Base-by-base conservation (phyloP, 2,329 filamentous ascomycete genomes). In the Colletotrichum incanum region DNA sequence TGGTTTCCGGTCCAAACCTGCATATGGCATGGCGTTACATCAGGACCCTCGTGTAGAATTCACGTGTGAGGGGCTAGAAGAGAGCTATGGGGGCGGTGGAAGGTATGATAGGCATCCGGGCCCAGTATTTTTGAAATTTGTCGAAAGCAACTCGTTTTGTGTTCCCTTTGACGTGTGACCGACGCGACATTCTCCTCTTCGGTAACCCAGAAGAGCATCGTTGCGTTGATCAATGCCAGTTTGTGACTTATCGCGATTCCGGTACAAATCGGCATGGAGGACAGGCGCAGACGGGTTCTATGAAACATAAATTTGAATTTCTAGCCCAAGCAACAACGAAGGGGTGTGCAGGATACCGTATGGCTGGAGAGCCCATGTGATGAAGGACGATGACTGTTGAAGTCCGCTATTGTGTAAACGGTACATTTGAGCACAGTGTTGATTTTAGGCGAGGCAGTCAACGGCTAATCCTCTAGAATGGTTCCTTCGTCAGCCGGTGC, bases 1-100 rank as follows among this genome's bases (percentile, higher is more conserved):
- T 62, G 60, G 67, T 73, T 61, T 63, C 60, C 61, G 67, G 64
- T 69, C 68, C 72, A 64, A 62, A 69, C 74, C 74, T 76, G 76
- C 76, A 77, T 79, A 83, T 82, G 80, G 79, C 78, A 80, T 76
- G 81, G 82, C 80, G 82, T 82, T 82, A 73, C 73, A 73, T 66
- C 78, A 78, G 78, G 65, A 49, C 65, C 65, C 65, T 77, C 74
- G 74, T 83, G 79, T 82, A 82, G 74, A 79, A 64, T 80, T 78
- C 76, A 75, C 75, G 74, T 72, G 67, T 76, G 76, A 78, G 41
- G 62, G 67, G 58, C 67, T 73, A 52, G 67, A 71, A 67, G 71
- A 72, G 37, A 64, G 59, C 60, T 54, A 59, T 23, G 65, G 65
- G 56, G 59, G 65, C 50, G 65, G 69, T 54, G 69, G 45, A 55